Evolutionary conservation across 2,329 filamentous ascomycete genomes (phyloP).

Genomic region (Diaporthe citri): DNA sequence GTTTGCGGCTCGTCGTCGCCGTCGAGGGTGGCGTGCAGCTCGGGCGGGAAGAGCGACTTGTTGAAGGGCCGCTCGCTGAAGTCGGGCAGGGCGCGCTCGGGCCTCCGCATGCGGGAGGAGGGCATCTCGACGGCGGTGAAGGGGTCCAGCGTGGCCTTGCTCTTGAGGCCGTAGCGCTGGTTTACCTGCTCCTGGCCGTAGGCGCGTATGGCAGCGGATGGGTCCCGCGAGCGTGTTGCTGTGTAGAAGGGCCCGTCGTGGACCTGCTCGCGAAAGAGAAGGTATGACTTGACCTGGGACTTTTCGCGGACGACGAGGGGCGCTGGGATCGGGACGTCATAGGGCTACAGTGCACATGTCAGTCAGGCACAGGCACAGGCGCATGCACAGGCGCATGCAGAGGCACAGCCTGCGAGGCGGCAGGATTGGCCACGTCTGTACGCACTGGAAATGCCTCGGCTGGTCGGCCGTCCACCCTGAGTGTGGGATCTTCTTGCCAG

Average conservation of each 20-base stretch:
- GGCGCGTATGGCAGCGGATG: conserved; percentile 52
- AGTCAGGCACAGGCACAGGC: too few relatives aligned
- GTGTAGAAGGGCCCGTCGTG: conserved; percentile 70
- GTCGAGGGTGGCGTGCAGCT: conserved; percentile 68
- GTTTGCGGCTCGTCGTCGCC: conserved; percentile 55
- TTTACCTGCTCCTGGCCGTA: conserved; percentile 73
- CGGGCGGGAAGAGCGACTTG: conserved; percentile 65
- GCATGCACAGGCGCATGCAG: neutral
- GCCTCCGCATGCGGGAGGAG: conserved; percentile 65
- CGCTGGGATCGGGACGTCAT: conserved; percentile 61
- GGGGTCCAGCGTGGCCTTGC: conserved; percentile 68
- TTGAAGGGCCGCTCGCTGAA: conserved; percentile 62
- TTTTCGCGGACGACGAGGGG: conserved; percentile 59
- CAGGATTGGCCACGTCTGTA: neutral
- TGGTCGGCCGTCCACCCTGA: conserved; percentile 63
- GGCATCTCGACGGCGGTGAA: conserved; percentile 71
- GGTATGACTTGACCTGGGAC: conserved; percentile 62
- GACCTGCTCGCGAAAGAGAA: conserved; percentile 68
- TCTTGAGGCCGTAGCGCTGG: conserved; percentile 66
- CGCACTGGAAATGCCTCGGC: conserved; percentile 71
- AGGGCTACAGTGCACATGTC: conserved; percentile 55
- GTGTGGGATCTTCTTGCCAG: conserved; percentile 66
- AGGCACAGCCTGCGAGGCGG: neutral
- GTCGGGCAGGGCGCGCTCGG: conserved; percentile 67
- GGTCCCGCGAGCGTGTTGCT: conserved; percentile 61